phyloP scores from a whole-genome alignment of 495 filamentous ascomycete genomes.

The Penicillium longicatenatum region DNA sequence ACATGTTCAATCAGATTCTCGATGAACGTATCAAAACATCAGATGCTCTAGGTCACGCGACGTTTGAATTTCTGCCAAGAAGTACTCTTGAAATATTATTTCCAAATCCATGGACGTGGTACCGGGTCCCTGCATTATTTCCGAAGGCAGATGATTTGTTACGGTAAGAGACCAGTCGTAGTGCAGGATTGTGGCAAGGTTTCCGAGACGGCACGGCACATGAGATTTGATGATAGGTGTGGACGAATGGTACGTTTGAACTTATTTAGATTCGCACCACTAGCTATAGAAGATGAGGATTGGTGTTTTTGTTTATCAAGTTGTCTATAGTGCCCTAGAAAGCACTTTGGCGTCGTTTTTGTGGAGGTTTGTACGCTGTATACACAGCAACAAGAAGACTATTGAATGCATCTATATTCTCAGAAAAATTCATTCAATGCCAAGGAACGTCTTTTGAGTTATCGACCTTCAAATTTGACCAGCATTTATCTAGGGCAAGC shows the following conservation, averaged over 20 bases:
- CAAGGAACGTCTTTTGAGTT: neutral
- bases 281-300: no score
- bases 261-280: neutral
- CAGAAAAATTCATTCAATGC: no score
- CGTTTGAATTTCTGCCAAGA: neutral
- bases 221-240: neutral
- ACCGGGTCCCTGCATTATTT: neutral
- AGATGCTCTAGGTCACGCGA: neutral
- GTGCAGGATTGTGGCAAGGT: neutral
- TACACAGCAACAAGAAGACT: no score
- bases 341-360: no score
- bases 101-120: neutral
- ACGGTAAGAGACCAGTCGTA: neutral
- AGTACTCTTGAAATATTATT: no score
- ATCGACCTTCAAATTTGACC: neutral
- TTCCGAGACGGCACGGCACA: neutral
- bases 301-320: no score
- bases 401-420: no score
- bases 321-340: no score
- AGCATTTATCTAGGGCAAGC: neutral
- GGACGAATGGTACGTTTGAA: neutral
- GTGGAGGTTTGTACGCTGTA: no score
- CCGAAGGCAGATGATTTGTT: neutral
- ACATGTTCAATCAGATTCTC: no score
- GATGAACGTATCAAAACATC: neutral